phyloP scores from a whole-genome alignment of 345 rosid genomes.

The Populus davidiana region DNA sequence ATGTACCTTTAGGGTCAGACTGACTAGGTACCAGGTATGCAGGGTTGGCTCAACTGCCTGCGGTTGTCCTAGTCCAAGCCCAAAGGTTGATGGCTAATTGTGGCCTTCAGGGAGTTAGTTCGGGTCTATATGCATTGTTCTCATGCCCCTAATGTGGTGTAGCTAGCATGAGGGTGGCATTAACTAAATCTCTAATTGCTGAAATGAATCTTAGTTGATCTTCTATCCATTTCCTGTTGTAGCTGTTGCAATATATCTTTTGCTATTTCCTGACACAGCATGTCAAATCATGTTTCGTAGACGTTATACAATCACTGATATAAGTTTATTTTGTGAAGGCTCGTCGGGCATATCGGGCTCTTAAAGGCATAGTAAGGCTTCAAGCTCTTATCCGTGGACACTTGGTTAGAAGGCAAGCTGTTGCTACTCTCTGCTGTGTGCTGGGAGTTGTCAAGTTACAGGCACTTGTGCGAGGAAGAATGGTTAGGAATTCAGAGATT shows the following conservation, averaged over 20 bases:
- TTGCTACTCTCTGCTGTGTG: constrained; percentile 66
- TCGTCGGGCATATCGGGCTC: constrained; percentile 87
- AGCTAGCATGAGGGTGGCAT: not conserved
- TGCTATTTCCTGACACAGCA: not conserved
- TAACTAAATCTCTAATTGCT: not conserved
- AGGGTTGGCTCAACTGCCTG: not conserved
- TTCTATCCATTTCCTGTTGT: not conserved
- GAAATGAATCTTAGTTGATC: not conserved
- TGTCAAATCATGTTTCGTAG: constrained; percentile 6
- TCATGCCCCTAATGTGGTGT: not conserved
- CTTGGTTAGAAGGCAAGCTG: constrained; percentile 89
- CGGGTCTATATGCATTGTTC: not conserved
- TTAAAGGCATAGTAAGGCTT: constrained; percentile 95
- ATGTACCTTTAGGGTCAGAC: not conserved
- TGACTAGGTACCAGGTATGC: not conserved
- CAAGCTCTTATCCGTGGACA: constrained; percentile 97
- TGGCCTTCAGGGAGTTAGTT: not conserved
- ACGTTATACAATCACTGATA: constrained; percentile 27
- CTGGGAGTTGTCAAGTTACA: constrained; percentile 86
- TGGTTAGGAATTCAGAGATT: constrained; percentile 53
- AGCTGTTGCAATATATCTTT: not conserved
- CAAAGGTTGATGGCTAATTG: not conserved
- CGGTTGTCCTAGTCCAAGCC: not conserved
- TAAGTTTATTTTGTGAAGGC: constrained; percentile 55
- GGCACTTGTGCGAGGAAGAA: constrained; percentile 65